These are phyloP conservation scores for Musa beccarii DNA, from an alignment of 176 grass and related monocot genomes.

Conservation along the genomic window DNA sequence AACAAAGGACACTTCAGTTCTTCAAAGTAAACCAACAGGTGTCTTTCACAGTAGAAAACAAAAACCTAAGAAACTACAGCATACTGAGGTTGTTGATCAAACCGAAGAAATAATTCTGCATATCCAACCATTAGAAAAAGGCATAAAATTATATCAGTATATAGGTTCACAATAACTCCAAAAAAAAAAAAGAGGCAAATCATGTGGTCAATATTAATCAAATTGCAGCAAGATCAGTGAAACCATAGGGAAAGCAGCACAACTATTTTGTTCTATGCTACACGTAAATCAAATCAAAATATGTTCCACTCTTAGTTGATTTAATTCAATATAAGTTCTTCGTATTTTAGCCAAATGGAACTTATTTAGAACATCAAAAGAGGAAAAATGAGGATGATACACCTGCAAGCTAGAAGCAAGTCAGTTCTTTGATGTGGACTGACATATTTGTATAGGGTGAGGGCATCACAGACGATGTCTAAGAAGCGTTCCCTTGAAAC, in stretches of 20 bases:
- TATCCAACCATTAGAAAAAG: no score
- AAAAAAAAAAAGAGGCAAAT: no score
- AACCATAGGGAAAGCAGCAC: background rate
- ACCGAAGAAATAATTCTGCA: no score
- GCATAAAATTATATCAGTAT: no score
- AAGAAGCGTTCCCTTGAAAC: constrained; percentile 63
- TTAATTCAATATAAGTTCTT: background rate
- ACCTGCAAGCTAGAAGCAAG: constrained; percentile 95
- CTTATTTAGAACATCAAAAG: background rate
- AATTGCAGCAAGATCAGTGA: no score
- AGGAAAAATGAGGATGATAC: constrained; percentile 6
- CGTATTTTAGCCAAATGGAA: background rate
- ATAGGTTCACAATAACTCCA: no score
- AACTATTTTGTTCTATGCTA: background rate
- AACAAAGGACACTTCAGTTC: background rate
- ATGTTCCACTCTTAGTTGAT: background rate
- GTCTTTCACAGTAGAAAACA: background rate
- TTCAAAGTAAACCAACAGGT: background rate
- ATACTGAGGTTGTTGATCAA: no score
- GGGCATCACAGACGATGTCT: constrained; percentile 61
- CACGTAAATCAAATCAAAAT: background rate
- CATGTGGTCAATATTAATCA: no score
- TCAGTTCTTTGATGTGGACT: constrained; percentile 85
- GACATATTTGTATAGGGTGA: constrained; percentile 75
- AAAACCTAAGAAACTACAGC: no score